phyloP scores from a whole-genome alignment of 2,329 filamentous ascomycete species.

The Talaromyces sp. region DNA sequence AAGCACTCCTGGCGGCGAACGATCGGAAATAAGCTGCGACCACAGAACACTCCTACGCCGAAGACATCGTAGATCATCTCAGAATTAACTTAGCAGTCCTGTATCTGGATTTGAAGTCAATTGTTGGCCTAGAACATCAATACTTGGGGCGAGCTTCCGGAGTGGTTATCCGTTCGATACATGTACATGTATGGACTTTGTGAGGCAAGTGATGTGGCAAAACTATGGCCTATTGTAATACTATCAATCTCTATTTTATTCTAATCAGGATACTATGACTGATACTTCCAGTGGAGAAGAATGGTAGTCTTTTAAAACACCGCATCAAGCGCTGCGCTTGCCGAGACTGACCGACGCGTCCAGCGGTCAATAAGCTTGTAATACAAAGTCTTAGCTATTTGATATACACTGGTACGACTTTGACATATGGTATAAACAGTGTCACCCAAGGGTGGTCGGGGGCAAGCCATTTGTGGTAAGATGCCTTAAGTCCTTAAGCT shows the following conservation, averaged over 20 bases:
- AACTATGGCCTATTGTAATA: neutral
- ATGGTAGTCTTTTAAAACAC: neutral
- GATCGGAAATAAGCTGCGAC: constrained; percentile 20
- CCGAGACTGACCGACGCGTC: neutral
- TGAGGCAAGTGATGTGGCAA: constrained; percentile 17
- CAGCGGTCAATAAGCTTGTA: neutral
- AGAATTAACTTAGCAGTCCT: constrained; percentile 8
- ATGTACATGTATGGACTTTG: neutral
- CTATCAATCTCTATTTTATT: too few relatives aligned
- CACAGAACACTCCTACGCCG: constrained; percentile 12
- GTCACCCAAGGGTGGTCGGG: neutral
- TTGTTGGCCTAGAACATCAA: constrained; percentile 15
- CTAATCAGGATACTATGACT: neutral
- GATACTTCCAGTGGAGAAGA: too few relatives aligned
- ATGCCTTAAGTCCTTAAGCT: neutral
- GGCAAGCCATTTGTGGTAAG: neutral
- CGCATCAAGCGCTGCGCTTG: neutral
- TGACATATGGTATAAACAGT: too few relatives aligned
- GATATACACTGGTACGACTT: neutral
- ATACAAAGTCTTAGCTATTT: neutral
- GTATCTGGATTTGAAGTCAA: constrained; percentile 11
- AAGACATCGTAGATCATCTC: neutral
- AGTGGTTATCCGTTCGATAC: constrained; percentile 11
- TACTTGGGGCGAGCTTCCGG: constrained; percentile 9
- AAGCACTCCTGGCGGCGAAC: constrained; percentile 12